Percentiles rank a stretch among this genome's conserved stretches.
These are phyloP conservation scores for Ustilago nuda DNA, from an alignment of 1,284 basidiomycete genomes.

Conservation along the genomic window DNA sequence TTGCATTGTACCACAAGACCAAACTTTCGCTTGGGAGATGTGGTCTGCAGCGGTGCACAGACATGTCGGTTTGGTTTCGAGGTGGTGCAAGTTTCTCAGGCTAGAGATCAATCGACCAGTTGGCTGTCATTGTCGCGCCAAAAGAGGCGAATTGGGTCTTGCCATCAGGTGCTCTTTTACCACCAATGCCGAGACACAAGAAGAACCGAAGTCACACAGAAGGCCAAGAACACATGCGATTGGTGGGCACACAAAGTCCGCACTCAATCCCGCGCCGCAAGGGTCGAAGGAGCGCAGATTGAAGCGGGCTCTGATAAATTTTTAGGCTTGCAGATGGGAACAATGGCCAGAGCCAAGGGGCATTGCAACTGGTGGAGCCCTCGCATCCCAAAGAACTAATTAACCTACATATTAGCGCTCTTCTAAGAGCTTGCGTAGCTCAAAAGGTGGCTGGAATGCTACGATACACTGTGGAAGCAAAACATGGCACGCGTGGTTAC, in stretches of 20 bases:
- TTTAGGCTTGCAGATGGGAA: neutral
- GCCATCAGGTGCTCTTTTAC: neutral
- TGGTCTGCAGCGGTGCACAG: neutral
- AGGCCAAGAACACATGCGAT: neutral
- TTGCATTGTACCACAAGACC: neutral
- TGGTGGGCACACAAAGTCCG: neutral
- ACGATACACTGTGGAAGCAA: neutral
- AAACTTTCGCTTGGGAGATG: neutral
- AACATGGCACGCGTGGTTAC: conserved; percentile 5
- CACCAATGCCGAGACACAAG: neutral
- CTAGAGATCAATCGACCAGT: neutral
- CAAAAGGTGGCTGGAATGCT: neutral
- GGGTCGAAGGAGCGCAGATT: neutral
- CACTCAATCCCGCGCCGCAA: too few species aligned
- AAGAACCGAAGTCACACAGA: neutral
- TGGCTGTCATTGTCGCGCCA: neutral
- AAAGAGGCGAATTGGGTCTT: neutral
- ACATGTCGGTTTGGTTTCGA: neutral
- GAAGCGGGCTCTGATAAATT: neutral
- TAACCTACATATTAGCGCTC: too few species aligned
- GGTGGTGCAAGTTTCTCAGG: neutral
- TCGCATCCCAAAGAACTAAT: too few species aligned
- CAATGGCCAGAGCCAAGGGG: neutral
- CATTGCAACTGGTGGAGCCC: neutral
- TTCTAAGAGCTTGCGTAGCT: neutral